Evolutionary conservation across 2,329 filamentous ascomycete species (phyloP).

Genomic region (Phaeophleospora eucalypticola): DNA sequence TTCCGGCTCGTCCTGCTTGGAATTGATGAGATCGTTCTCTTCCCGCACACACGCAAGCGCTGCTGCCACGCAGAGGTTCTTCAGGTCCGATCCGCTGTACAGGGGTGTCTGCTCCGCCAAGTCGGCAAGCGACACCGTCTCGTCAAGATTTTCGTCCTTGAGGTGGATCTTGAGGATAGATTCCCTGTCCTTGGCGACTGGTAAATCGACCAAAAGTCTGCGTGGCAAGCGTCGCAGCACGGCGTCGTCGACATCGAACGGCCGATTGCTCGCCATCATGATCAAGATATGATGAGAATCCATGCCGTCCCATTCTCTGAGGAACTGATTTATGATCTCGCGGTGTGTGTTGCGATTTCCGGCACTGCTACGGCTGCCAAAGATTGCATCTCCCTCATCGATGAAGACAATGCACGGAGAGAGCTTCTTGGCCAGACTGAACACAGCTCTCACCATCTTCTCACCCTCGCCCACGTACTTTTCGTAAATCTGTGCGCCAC

Average conservation of each 20-base stretch:
- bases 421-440: constrained; percentile 84
- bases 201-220: constrained; percentile 69
- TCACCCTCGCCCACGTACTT: constrained; percentile 96
- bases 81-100: constrained; percentile 79
- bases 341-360: constrained; percentile 68
- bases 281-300: constrained; percentile 72
- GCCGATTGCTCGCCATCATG: constrained; percentile 95
- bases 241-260: constrained; percentile 89
- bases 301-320: constrained; percentile 95
- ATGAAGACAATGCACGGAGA: constrained; percentile 93
- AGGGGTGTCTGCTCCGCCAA: constrained; percentile 66
- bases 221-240: constrained; percentile 72
- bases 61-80: constrained; percentile 75
- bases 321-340: constrained; percentile 93
- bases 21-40: constrained; percentile 51
- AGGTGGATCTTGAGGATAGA: constrained; percentile 70
- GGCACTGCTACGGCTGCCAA: constrained; percentile 68
- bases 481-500: constrained; percentile 86
- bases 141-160: constrained; percentile 60
- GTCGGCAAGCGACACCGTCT: constrained; percentile 56
- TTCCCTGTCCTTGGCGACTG: constrained; percentile 60
- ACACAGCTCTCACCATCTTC: constrained; percentile 91
- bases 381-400: constrained; percentile 90
- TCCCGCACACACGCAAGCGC: constrained; percentile 76
- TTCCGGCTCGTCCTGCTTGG: constrained; percentile 23